Percentiles rank a stretch among this genome's conserved stretches.
phyloP scores from a whole-genome alignment of 331 rosid species.

The Cydonia oblonga region DNA sequence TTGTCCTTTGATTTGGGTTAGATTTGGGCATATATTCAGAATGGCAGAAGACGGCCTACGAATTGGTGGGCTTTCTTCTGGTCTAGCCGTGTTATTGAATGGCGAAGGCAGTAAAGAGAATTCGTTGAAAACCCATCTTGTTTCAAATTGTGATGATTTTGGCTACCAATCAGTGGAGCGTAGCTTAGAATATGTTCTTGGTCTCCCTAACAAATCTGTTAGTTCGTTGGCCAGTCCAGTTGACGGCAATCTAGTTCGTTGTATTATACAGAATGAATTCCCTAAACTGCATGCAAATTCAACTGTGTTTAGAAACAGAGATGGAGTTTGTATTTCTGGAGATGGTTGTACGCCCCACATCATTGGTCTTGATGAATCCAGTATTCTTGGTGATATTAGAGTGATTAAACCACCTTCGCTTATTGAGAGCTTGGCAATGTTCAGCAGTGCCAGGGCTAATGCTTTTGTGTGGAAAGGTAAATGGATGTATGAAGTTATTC shows the following conservation, averaged over 20 bases:
- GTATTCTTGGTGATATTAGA: slow-evolving; percentile 73
- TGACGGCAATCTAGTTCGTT: slow-evolving; percentile 33
- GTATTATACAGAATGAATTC: slow-evolving; percentile 47
- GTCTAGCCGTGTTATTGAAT: slow-evolving; percentile 78
- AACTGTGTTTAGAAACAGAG: slow-evolving; percentile 18
- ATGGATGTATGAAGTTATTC: slow-evolving; percentile 92
- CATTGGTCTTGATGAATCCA: slow-evolving; percentile 49
- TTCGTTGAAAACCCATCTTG: slow-evolving; percentile 40
- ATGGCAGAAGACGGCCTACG: slow-evolving; percentile 76
- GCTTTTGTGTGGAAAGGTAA: slow-evolving; percentile 81
- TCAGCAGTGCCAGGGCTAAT: slow-evolving; percentile 89
- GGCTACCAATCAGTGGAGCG: slow-evolving; percentile 75
- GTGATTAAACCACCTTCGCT: slow-evolving; percentile 45
- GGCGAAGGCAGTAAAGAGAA: slow-evolving; percentile 47
- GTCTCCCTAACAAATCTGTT: slow-evolving; percentile 65
- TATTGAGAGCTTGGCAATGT: slow-evolving; percentile 77
- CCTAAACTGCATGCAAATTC: slow-evolving; percentile 18
- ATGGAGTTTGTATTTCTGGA: slow-evolving; percentile 37
- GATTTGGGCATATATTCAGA: slow-evolving; percentile 25
- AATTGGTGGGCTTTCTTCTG: slow-evolving; percentile 83
- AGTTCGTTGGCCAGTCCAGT: slow-evolving; percentile 43
- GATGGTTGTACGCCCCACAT: slow-evolving; percentile 26
- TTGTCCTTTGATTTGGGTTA: slow-evolving; percentile 17
- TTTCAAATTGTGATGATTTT: slow-evolving; percentile 72
- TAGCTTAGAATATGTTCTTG: slow-evolving; percentile 73